Conservation (phyloP, 139 green algal species). For the Asterochloris sp. region DNA sequence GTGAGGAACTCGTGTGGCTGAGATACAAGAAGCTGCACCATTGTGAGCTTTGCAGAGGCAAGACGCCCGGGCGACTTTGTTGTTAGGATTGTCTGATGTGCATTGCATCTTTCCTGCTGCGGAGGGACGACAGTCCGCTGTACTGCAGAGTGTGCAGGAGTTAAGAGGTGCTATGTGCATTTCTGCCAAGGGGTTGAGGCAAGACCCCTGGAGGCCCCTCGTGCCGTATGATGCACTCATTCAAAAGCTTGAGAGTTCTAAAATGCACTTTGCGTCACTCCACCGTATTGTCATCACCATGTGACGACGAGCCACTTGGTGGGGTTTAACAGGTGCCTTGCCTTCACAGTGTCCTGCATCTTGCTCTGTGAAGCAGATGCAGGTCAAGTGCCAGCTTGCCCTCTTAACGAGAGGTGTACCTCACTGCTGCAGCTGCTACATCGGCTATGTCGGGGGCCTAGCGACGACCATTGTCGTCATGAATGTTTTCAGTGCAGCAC, state of each 20-base stretch:
- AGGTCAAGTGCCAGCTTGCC: not conserved
- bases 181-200: no score
- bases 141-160: no score
- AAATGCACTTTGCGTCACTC: no score
- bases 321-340: not conserved
- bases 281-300: not conserved
- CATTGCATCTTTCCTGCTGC: slow-evolving; percentile 1
- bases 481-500: slow-evolving; percentile 93
- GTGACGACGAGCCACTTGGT: not conserved
- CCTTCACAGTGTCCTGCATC: not conserved
- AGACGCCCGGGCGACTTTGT: not conserved
- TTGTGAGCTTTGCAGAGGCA: not conserved
- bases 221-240: no score
- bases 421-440: slow-evolving; percentile 52
- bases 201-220: no score
- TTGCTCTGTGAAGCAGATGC: not conserved
- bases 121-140: no score
- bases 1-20: not conserved
- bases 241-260: no score
- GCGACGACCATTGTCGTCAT: slow-evolving; percentile 92
- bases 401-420: not conserved
- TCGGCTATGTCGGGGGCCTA: slow-evolving; percentile 82
- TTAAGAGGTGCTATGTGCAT: no score
- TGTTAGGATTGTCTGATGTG: not conserved
- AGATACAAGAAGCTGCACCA: not conserved